A percentile compares a stretch with the other conserved stretches of the same genome.
Conservation (phyloP, 805 yeast species). For the Starmerella floris region DNA sequence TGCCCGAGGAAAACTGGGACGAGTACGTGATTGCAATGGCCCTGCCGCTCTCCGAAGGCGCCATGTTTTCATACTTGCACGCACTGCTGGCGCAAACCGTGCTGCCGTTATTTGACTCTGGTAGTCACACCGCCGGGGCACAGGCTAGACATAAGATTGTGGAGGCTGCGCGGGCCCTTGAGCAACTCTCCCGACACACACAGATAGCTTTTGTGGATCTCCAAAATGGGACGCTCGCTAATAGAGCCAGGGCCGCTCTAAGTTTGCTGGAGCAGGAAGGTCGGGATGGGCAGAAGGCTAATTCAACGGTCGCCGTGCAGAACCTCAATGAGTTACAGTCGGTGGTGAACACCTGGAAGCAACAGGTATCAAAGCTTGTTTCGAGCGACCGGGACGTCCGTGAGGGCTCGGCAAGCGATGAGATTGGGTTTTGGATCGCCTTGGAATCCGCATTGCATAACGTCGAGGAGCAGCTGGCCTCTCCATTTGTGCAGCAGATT, state of each 20-base stretch:
- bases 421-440: constrained; percentile 64
- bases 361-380: constrained; percentile 45
- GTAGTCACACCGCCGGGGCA: constrained; percentile 1
- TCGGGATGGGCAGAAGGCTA: too few species aligned
- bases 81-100: constrained; percentile 50
- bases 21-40: constrained; percentile 4
- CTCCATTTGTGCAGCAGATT: constrained; percentile 42
- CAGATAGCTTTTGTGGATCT: constrained; percentile 15
- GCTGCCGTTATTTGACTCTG: constrained; percentile 49
- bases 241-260: constrained; percentile 2
- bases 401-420: constrained; percentile 52
- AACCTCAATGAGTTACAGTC: constrained; percentile 59
- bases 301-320: background rate
- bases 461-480: constrained; percentile 44
- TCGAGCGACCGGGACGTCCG: constrained; percentile 38
- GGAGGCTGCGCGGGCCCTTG: constrained; percentile 16
- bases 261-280: background rate
- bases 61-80: constrained; percentile 31
- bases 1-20: constrained; percentile 7
- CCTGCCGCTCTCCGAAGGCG: constrained; percentile 8
- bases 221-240: constrained; percentile 2
- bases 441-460: constrained; percentile 47
- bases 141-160: constrained; percentile 16
- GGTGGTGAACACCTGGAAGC: constrained; percentile 62
- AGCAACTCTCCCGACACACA: constrained; percentile 8